These are phyloP conservation scores for Candida multigemmis DNA, from an alignment of 805 yeast genomes.

Conservation along the genomic window DNA sequence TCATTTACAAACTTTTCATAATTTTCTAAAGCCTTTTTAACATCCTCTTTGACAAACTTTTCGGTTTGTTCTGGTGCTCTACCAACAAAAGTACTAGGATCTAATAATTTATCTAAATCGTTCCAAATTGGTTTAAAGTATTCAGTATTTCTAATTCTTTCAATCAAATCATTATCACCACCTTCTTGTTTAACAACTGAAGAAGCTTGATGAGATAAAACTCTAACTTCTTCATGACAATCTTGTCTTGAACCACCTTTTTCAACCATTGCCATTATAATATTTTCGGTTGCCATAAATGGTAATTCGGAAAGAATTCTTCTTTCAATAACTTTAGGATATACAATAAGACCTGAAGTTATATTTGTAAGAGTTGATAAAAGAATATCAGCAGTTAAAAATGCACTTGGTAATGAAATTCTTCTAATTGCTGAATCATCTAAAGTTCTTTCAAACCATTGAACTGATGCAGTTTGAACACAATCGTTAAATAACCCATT, in stretches of 20 bases:
- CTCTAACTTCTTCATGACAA: slow-evolving; percentile 96
- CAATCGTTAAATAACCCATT: slow-evolving; percentile 90
- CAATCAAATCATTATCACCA: slow-evolving; percentile 95
- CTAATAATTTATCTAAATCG: slow-evolving; percentile 72
- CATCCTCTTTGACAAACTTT: slow-evolving; percentile 80
- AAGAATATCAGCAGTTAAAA: slow-evolving; percentile 90
- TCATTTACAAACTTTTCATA: slow-evolving; percentile 49
- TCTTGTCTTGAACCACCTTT: slow-evolving; percentile 97
- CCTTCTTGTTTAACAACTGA: slow-evolving; percentile 97
- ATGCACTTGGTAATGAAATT: slow-evolving; percentile 93
- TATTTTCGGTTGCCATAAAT: slow-evolving; percentile 98
- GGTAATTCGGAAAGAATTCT: slow-evolving; percentile 92
- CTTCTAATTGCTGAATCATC: slow-evolving; percentile 98
- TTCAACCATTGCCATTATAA: slow-evolving; percentile 99
- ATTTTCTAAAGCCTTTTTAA: slow-evolving; percentile 71
- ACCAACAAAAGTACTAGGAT: slow-evolving; percentile 93
- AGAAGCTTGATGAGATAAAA: slow-evolving; percentile 93
- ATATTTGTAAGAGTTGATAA: slow-evolving; percentile 85
- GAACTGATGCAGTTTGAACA: slow-evolving; percentile 93
- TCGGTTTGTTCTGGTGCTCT: slow-evolving; percentile 98
- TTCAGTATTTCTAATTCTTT: slow-evolving; percentile 66
- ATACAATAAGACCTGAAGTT: slow-evolving; percentile 91
- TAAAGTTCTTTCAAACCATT: slow-evolving; percentile 98
- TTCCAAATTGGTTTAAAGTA: slow-evolving; percentile 87
- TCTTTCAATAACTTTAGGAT: slow-evolving; percentile 97